Conservation (phyloP, 2,329 filamentous ascomycete species). For the Calonectria honghensis region DNA sequence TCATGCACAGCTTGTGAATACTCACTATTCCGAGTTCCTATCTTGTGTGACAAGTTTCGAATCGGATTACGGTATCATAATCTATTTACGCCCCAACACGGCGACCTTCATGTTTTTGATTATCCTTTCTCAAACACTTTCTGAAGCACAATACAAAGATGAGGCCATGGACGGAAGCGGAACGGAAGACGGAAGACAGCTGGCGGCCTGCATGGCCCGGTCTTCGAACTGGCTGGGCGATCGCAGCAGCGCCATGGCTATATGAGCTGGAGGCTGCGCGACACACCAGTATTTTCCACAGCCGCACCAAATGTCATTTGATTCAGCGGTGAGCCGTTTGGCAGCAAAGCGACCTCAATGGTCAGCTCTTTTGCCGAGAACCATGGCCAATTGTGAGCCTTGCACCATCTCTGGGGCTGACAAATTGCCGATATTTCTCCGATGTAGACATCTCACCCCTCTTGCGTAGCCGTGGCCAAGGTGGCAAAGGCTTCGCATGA, state of each 20-base stretch:
- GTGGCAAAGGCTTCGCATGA: constrained; percentile 1
- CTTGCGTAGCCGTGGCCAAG: not conserved
- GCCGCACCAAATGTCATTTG: not conserved
- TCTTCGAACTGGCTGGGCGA: not conserved
- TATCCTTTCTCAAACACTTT: not conserved
- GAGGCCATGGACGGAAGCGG: not conserved
- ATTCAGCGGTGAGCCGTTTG: not conserved
- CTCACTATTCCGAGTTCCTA: not conserved
- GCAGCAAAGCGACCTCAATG: not conserved
- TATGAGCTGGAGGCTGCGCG: not conserved
- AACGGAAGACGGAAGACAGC: not conserved
- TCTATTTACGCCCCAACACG: too few species aligned
- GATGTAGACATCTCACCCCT: constrained; percentile 28
- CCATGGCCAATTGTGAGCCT: constrained; percentile 10
- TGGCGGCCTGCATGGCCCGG: not conserved
- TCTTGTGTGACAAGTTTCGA: not conserved
- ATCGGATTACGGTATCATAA: not conserved
- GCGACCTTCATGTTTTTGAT: not conserved
- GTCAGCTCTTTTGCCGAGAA: constrained; percentile 20
- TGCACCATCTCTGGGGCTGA: constrained; percentile 10
- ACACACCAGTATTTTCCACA: not conserved
- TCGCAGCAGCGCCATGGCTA: not conserved
- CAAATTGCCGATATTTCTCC: constrained; percentile 28
- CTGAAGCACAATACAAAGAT: not conserved
- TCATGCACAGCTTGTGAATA: not conserved